Evolutionary conservation across 306 rosid genomes (phyloP), one percentile per base, ranked within the genome.

Genomic region (Dryas alaskensis): DNA sequence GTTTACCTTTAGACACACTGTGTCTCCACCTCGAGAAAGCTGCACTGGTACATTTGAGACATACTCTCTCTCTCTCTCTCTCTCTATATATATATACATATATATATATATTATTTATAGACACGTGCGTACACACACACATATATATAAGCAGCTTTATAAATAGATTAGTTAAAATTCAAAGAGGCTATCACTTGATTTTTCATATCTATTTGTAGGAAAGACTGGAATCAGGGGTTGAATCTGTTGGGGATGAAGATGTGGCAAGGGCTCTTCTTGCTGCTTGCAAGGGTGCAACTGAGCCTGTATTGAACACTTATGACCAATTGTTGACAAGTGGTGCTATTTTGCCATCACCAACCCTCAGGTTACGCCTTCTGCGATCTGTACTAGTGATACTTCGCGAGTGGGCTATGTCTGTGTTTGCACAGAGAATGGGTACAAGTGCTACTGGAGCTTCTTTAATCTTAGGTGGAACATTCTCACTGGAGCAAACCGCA

Each of bases 11-110:
- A 42, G 96, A 90, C 75, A 80, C 90, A 48, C 82, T 92, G 45
- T 94, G 98, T 82, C 96, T 92, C 77, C 98, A 92, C 79, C 97
- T 94, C 27, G 99, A 94, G 89, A 94, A 88, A 84, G 96, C 97
- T 80, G 95, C 88, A 84, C 68, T 88, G 95, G 99, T 94, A 89
- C 25, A 11, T 81, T 46, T 12, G 10, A 59, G 19, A 57, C n/a
- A 57, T 17, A 6, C 10, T 17, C 42, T 1, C 13, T 3, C 12
- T 62, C 40, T 25, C 3, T 27, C 16, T 60, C 1, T 8, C 31
- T 5, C 10, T 60, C 2, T 7, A 62, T 60, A 31, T 31, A 0
- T 60, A n/a, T n/a, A n/a, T n/a, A n/a, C 31, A 11, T 10, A 11
- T 9, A 3, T n/a, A 4, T 10, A 3, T 13, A 2, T 52, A 16